Evolutionary conservation across 2,329 filamentous ascomycete species (phyloP).

Genomic region (Colletotrichum acutatum): DNA sequence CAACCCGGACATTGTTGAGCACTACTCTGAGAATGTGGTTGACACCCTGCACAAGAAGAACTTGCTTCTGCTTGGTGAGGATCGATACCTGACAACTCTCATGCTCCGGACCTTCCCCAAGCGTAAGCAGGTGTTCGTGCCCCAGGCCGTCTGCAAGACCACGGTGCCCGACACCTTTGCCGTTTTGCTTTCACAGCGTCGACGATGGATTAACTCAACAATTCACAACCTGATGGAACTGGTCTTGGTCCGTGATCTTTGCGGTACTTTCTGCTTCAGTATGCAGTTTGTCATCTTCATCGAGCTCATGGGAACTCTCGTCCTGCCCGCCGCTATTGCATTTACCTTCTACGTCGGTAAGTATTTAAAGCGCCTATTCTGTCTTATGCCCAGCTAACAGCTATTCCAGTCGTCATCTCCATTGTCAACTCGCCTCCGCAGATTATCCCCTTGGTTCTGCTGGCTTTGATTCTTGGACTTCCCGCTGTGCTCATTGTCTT

Average conservation of each 20-base stretch:
- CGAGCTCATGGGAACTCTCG: conserved; percentile 92
- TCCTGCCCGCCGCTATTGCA: conserved; percentile 93
- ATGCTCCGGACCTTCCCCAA: conserved; percentile 99
- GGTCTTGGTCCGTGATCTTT: conserved; percentile 92
- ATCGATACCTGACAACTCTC: conserved; percentile 94
- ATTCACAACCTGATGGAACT: conserved; percentile 99
- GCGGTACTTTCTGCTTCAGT: conserved; percentile 99
- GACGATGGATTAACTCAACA: conserved; percentile 99
- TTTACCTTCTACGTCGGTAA: conserved; percentile 97
- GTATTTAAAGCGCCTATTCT: conserved; percentile 47
- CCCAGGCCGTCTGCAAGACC: conserved; percentile 98
- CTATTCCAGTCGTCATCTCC: conserved; percentile 77
- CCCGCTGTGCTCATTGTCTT: conserved; percentile 92
- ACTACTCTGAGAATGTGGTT: conserved; percentile 99
- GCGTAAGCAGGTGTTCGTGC: conserved; percentile 98
- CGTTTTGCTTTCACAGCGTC: conserved; percentile 91
- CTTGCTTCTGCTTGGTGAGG: conserved; percentile 88
- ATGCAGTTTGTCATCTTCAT: conserved; percentile 99
- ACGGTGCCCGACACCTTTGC: conserved; percentile 93
- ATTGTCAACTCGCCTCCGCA: conserved; percentile 82
- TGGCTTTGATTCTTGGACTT: conserved; percentile 91
- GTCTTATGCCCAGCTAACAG: conserved; percentile 9
- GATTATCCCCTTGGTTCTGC: conserved; percentile 88
- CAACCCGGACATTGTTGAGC: conserved; percentile 98
- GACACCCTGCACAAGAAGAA: conserved; percentile 99